Base-by-base conservation (phyloP, 2,329 filamentous ascomycete species). In the Cladosporium oxysporum region DNA sequence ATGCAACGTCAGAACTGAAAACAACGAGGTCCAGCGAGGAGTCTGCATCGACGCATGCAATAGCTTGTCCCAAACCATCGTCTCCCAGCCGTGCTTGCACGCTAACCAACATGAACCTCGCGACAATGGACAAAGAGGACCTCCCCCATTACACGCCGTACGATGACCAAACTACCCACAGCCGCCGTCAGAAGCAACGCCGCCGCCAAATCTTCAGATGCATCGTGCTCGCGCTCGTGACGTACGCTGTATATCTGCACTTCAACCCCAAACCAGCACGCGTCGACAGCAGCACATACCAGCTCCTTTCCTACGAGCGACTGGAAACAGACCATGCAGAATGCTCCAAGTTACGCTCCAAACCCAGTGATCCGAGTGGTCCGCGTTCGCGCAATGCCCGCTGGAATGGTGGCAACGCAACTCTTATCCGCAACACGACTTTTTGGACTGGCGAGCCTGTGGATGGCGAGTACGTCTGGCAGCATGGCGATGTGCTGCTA, bases 381-480 rank as follows among this genome's bases (percentile, higher is more conserved):
- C 73, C 79, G 5, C 85, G 88, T 23, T 81, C 85, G 35, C 81
- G 81, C 70, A 91, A 88, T 73, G 86, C 86, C 23, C 83, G 88
- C 58, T 88, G 85, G 72, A 80, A 85, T 3, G 86, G 86, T 61
- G 82, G 84, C 62, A 83, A 82, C 68, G 83, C 88, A 0, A 87
- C 87, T 0, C 80, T 90, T 49, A 89, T 90, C 69, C 85, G 82
- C 67, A 90, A 90, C 72, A 88, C 88, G 5, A 87, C 85, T 1
- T 81, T 90, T 23, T 90, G 88, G 88, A 80, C 85, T 3, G 88
- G 88, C 37, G 88, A 90, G 76, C 85, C 88, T 0, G 28, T 57
- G 1, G 50, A 61, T n/a, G 64, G 58, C n/a, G 49, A 66, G 35
- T 90, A 83, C 77, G 75, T 79, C 28, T 91, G 88, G 88, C 78